These are phyloP conservation scores for Penicillium sp. DNA, from an alignment of 2,329 filamentous ascomycete genomes.

Conservation along the genomic window DNA sequence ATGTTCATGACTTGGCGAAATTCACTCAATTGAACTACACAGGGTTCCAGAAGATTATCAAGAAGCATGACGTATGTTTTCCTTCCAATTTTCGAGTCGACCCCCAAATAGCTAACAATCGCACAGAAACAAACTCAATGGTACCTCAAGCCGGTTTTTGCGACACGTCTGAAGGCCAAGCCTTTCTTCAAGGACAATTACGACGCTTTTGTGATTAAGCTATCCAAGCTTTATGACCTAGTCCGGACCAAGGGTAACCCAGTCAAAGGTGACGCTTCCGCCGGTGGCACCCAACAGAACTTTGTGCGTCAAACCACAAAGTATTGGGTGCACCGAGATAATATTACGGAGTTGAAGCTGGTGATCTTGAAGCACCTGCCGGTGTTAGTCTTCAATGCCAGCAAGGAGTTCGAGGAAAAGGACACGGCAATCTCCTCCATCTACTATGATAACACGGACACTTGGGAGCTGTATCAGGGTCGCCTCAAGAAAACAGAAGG, in stretches of 20 bases:
- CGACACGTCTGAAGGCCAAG: slow-evolving; percentile 87
- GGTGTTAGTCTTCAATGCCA: slow-evolving; percentile 94
- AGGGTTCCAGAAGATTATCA: slow-evolving; percentile 99
- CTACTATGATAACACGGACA: slow-evolving; percentile 94
- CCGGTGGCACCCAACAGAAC: slow-evolving; percentile 88
- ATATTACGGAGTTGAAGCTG: slow-evolving; percentile 96
- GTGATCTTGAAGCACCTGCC: slow-evolving; percentile 97
- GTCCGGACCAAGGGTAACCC: slow-evolving; percentile 92
- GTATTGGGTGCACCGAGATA: slow-evolving; percentile 98
- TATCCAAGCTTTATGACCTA: slow-evolving; percentile 92
- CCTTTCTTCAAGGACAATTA: slow-evolving; percentile 99
- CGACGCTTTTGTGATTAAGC: slow-evolving; percentile 88
- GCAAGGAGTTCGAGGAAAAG: slow-evolving; percentile 88
- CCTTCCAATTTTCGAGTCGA: background rate
- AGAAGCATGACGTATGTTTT: slow-evolving; percentile 86
- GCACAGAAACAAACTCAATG: slow-evolving; percentile 85
- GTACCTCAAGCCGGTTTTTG: slow-evolving; percentile 94
- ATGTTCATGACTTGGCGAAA: slow-evolving; percentile 96
- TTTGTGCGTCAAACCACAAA: slow-evolving; percentile 98
- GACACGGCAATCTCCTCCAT: slow-evolving; percentile 97
- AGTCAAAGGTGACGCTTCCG: slow-evolving; percentile 84
- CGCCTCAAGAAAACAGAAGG: slow-evolving; percentile 97
- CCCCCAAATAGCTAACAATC: slow-evolving; percentile 2
- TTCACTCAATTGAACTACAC: slow-evolving; percentile 99
- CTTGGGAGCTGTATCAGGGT: slow-evolving; percentile 90